These are phyloP conservation scores for Microsporum canis DNA, from an alignment of 2,329 filamentous ascomycete species.

Conservation along the genomic window DNA sequence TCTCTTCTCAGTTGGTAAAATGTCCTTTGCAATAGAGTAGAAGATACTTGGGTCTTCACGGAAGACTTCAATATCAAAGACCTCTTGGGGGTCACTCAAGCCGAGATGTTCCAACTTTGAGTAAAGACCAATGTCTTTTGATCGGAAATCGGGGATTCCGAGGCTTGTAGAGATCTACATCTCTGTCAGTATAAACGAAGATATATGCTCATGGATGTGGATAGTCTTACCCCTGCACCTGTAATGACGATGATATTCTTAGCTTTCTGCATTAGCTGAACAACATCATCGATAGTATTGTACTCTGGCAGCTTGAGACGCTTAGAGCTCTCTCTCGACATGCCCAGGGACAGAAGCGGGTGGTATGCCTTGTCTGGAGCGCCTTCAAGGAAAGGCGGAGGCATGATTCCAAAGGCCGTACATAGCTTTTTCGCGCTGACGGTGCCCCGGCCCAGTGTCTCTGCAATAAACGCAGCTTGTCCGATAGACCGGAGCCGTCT, in stretches of 20 bases:
- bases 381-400: constrained; percentile 62
- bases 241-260: constrained; percentile 88
- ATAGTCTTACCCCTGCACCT: constrained; percentile 57
- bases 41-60: constrained; percentile 78
- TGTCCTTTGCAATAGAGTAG: constrained; percentile 83
- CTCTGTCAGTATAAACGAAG: constrained; percentile 5
- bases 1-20: constrained; percentile 65
- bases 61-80: constrained; percentile 86
- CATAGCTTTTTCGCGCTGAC: constrained; percentile 73
- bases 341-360: constrained; percentile 60
- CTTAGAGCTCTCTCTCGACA: constrained; percentile 70
- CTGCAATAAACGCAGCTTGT: constrained; percentile 63
- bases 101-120: constrained; percentile 70
- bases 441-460: constrained; percentile 55
- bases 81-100: constrained; percentile 75
- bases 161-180: constrained; percentile 76
- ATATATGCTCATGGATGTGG: neutral
- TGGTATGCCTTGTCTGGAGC: constrained; percentile 64
- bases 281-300: constrained; percentile 82
- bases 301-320: constrained; percentile 66
- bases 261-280: constrained; percentile 58
- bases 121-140: constrained; percentile 85
- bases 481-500: constrained; percentile 63
- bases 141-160: constrained; percentile 93
- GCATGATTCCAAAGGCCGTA: constrained; percentile 70